Evolutionary conservation across 129 eudicot species (phyloP).

Genomic region (Escallonia herrerae): DNA sequence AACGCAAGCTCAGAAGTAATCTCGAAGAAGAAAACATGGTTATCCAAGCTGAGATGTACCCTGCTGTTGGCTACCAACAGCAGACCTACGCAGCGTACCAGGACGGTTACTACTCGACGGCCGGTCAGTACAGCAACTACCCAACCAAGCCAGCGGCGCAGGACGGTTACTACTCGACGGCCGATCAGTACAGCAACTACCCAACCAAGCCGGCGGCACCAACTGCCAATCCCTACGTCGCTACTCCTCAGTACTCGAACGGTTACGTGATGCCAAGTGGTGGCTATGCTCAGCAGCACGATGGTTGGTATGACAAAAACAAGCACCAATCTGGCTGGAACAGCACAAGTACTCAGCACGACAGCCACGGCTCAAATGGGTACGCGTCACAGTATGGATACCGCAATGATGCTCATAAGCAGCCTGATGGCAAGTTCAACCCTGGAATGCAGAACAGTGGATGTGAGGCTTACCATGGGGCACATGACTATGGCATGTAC

Average conservation of each 20-base stretch:
- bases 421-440: neutral
- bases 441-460: neutral
- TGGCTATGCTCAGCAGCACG: neutral
- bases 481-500: neutral
- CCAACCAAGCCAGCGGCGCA: neutral
- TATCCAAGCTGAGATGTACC: neutral
- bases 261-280: neutral
- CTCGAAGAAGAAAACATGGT: neutral
- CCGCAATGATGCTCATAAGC: neutral
- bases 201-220: neutral
- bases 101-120: neutral
- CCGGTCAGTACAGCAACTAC: neutral
- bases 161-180: neutral
- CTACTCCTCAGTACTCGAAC: neutral
- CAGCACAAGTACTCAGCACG: neutral
- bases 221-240: neutral
- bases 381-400: neutral
- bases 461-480: neutral
- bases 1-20: no score
- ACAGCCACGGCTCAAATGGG: neutral
- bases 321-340: neutral
- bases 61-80: neutral
- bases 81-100: neutral
- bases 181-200: neutral
- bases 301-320: neutral